These are phyloP conservation scores for Cyberlindnera maclurae DNA, from an alignment of 805 yeast species.

Conservation along the genomic window DNA sequence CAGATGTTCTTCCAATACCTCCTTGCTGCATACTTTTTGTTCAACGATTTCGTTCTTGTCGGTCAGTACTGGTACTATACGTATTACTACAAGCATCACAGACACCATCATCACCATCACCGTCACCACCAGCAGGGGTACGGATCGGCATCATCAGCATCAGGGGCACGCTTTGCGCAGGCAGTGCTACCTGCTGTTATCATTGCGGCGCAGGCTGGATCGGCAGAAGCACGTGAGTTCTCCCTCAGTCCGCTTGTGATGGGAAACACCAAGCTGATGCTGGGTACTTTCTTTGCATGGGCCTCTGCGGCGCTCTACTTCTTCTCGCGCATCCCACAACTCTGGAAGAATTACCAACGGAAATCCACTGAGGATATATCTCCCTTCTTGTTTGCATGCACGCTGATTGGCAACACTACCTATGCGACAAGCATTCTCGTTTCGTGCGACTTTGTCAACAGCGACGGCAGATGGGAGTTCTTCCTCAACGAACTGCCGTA, in stretches of 20 bases:
- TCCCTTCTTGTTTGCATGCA: slow-evolving; percentile 70
- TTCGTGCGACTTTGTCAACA: slow-evolving; percentile 43
- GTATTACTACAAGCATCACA: slow-evolving; percentile 25
- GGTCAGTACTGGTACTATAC: slow-evolving; percentile 70
- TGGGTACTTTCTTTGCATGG: slow-evolving; percentile 65
- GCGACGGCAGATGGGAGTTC: slow-evolving; percentile 36
- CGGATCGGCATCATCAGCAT: background rate
- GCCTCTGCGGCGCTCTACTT: slow-evolving; percentile 68
- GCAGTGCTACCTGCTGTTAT: slow-evolving; percentile 19
- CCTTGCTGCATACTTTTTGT: slow-evolving; percentile 65
- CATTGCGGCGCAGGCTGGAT: slow-evolving; percentile 22
- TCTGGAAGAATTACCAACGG: slow-evolving; percentile 64
- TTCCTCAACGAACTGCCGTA: slow-evolving; percentile 71
- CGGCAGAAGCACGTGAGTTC: slow-evolving; percentile 16
- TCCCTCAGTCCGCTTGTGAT: background rate
- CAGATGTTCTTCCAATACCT: slow-evolving; percentile 78
- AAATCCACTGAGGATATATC: slow-evolving; percentile 86
- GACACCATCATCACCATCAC: slow-evolving; percentile 28
- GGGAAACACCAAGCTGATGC: slow-evolving; percentile 2
- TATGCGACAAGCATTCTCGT: slow-evolving; percentile 71
- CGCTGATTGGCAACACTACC: slow-evolving; percentile 69
- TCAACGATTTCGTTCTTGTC: slow-evolving; percentile 60
- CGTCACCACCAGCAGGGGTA: slow-evolving; percentile 10
- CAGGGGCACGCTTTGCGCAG: too few relatives aligned
- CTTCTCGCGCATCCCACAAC: slow-evolving; percentile 77